phyloP scores from a whole-genome alignment of 108 stramenopile species.

The Cyclostephanos invisitatus region DNA sequence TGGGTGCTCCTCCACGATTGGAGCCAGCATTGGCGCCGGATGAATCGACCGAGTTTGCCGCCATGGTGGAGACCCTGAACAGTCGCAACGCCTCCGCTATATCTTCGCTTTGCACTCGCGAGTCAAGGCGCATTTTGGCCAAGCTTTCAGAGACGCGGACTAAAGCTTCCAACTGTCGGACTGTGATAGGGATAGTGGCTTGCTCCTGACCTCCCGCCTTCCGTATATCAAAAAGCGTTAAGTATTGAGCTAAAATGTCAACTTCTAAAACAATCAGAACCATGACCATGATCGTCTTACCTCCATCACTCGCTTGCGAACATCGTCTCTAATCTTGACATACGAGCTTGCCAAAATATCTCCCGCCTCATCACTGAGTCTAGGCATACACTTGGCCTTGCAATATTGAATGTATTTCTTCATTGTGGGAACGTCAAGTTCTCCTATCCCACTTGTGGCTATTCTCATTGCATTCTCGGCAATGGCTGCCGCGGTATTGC shows the following conservation, averaged over 20 bases:
- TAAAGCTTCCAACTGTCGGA: slow-evolving; percentile 99
- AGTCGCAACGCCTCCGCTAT: slow-evolving; percentile 98
- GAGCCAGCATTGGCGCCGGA: slow-evolving; percentile 11
- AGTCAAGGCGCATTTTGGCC: slow-evolving; percentile 95
- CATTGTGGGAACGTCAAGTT: slow-evolving; percentile 91
- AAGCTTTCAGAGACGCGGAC: slow-evolving; percentile 95
- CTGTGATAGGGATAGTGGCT: slow-evolving; percentile 96
- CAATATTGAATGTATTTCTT: slow-evolving; percentile 98
- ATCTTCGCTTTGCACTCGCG: slow-evolving; percentile 92
- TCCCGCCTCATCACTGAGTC: slow-evolving; percentile 88
- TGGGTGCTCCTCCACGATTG: slow-evolving; percentile 26
- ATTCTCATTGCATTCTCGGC: slow-evolving; percentile 85
- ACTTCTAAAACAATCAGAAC: neutral
- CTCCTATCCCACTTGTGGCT: slow-evolving; percentile 79
- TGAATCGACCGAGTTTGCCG: slow-evolving; percentile 81
- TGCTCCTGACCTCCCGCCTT: slow-evolving; percentile 52
- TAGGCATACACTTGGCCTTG: slow-evolving; percentile 88
- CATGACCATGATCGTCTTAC: slow-evolving; percentile 25
- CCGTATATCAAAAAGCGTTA: neutral
- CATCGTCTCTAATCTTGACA: slow-evolving; percentile 94
- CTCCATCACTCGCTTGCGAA: slow-evolving; percentile 63
- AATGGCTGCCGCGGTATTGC: slow-evolving; percentile 75
- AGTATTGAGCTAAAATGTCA: neutral
- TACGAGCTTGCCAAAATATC: slow-evolving; percentile 88
- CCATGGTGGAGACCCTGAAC: slow-evolving; percentile 98